Evolutionary conservation across 192 early-diverging fungal genomes (phyloP), one percentile per base, ranked within the genome.

Genomic region (Linnemannia schmuckeri): DNA sequence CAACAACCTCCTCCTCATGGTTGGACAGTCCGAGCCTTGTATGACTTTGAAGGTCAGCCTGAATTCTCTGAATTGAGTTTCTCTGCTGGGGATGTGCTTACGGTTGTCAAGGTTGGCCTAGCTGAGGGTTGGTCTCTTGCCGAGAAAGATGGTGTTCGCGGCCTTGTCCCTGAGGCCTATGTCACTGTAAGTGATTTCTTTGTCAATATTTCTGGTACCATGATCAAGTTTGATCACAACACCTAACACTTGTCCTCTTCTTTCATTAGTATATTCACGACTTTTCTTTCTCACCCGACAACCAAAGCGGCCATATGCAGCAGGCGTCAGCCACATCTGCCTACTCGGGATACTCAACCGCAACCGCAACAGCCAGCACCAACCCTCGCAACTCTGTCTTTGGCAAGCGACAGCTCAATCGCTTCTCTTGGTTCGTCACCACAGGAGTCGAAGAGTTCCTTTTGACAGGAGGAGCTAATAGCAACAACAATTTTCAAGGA

Each of bases 401-500:
- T 74, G 80, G 83, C 2, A 85, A 85, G 54, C 79, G 89, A 5
- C 87, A 90, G 63, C 55, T 90, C 22, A 88, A 90, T 72, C 66
- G 89, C 24, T 88, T 90, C 61, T 85, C 86, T 22, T 90, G 89
- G 87, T 90, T 90, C 61, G 89, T 88, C 1, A 90, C 87, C 22
- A 88, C 87, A n/a, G 87, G 89, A 52, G 89, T 86, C 27, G 89
- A 90, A 44, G 89, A 90, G 71, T 90, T 88, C 40, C 74, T 90
- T 6, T 41, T 88, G 40, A 88, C 78, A 40, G 89, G 83, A 49
- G 89, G 89, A 20, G 57, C 37, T 38, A 30, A 68, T 6, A 22
- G 33, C 22, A 75, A 73, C 70, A 54, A 22, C 38, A 73, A 73
- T 55, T 52, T 30, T 17, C 18, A 40, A 69, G 66, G 37, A 44